A percentile compares a stretch with the other conserved stretches of the same genome.
Conservation (phyloP, 169 alveolate genomes). For the Cryptosporidium ryanae region DNA sequence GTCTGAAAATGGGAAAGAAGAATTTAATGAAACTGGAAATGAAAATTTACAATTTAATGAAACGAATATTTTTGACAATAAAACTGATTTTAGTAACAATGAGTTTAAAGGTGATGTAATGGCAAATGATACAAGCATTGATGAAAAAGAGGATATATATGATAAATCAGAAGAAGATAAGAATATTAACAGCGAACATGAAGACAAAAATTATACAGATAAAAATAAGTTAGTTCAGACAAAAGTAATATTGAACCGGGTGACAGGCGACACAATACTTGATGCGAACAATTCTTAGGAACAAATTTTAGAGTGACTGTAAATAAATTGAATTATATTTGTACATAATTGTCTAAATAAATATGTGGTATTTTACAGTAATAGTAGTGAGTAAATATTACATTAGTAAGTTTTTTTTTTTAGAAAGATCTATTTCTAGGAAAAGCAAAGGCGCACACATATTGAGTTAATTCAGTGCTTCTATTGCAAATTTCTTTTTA, state of each 20-base stretch:
- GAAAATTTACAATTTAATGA: neutral
- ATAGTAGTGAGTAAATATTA: neutral
- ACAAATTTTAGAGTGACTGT: neutral
- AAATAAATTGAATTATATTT: neutral
- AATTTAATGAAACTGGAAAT: neutral
- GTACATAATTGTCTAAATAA: neutral
- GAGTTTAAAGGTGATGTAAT: too few relatives aligned
- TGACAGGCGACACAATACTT: slow-evolving; percentile 55
- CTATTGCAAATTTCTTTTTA: slow-evolving; percentile 85
- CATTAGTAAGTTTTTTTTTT: neutral
- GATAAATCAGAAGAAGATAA: neutral
- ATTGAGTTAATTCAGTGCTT: slow-evolving; percentile 81
- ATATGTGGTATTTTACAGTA: neutral
- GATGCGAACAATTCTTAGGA: neutral
- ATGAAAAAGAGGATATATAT: neutral
- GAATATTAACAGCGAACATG: neutral
- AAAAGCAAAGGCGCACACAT: neutral
- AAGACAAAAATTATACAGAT: neutral
- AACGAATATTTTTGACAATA: neutral
- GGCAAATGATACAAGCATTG: neutral
- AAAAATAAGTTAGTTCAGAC: neutral
- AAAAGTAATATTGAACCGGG: slow-evolving; percentile 40
- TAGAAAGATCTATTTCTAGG: neutral
- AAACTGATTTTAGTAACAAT: neutral
- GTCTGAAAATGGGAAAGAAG: neutral